Conservation (phyloP, 139 green algal genomes). For the Pedinophyceae sp. region DNA sequence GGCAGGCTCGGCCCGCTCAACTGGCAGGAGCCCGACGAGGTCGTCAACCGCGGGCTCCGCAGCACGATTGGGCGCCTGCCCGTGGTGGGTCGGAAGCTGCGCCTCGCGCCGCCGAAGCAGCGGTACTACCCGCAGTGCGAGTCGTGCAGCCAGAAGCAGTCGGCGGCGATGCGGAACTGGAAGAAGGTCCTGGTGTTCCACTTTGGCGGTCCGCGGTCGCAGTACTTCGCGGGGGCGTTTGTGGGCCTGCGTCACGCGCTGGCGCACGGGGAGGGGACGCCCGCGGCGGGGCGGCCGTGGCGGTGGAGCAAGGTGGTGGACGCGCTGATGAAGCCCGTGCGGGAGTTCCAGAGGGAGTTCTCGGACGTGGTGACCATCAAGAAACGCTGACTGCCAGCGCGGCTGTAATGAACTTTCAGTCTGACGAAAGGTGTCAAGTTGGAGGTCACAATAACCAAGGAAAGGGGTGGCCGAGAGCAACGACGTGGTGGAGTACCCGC, state of each 20-base stretch:
- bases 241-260: not conserved
- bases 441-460: no score
- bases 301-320: not conserved
- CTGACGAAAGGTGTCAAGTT: no score
- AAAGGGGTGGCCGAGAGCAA: no score
- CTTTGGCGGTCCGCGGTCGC: slow-evolving; percentile 10
- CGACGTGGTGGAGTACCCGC: no score
- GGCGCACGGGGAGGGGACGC: not conserved
- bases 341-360: no score
- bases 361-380: no score
- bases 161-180: slow-evolving; percentile 21
- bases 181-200: slow-evolving; percentile 34
- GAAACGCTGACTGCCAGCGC: no score
- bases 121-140: slow-evolving; percentile 41
- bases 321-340: no score
- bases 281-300: not conserved
- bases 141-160: slow-evolving; percentile 37
- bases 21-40: not conserved
- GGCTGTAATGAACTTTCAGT: no score
- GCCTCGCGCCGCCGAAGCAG: slow-evolving; percentile 7
- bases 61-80: slow-evolving; percentile 4
- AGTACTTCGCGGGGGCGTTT: slow-evolving; percentile 3
- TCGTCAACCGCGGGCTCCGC: not conserved
- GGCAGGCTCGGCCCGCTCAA: not conserved
- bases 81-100: slow-evolving; percentile 13